Evolutionary conservation across 768 basidiomycete genomes (phyloP), one percentile per base, ranked within the genome.

Genomic region (Rhizopogon vesiculosus): DNA sequence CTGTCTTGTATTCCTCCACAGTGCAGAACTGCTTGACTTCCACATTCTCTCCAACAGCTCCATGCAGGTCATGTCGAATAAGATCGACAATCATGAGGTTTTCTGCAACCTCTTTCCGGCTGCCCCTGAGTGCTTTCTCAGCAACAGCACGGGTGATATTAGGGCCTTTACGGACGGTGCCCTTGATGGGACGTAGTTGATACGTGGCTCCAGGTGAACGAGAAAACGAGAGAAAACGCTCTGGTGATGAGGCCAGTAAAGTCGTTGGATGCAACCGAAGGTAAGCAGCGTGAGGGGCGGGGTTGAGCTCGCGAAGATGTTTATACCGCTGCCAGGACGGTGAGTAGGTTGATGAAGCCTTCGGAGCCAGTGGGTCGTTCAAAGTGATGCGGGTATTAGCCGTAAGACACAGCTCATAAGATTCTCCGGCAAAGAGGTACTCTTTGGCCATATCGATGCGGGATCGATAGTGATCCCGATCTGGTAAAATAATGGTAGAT

Each of bases 81-180:
- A 98, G 82, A 68, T 98, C 95, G 25, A 97, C 95, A 59, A 98
- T 97, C 95, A 98, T 98, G 55, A 98, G 72, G 67, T 98, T 98
- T 74, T 98, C 95, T 0, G 94, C 95, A 2, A 95, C 84, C 69
- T 98, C 95, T 68, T 98, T 98, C 42, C 74, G 76, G 67, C 81
- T 88, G 5, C 86, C 85, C 13, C 75, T 76, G 55, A 89, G 70
- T 13, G 78, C 68, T 69, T 84, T 62, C 62, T 87, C 84, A n/a
- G 86, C 86, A 46, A 83, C 79, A 53, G 78, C 82, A 28, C 82
- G 82, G 16, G 80, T 86, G 55, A 86, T 76, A 7, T 75, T 76
- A 7, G 85, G 83, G 3, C 75, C 82, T 69, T 90, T 91, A 43
- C 84, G 83, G 25, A 92, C 76, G 1, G 95, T 97, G 7, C 95